phyloP scores from a whole-genome alignment of 1,284 basidiomycete genomes.

The Pterulicium gracile region DNA sequence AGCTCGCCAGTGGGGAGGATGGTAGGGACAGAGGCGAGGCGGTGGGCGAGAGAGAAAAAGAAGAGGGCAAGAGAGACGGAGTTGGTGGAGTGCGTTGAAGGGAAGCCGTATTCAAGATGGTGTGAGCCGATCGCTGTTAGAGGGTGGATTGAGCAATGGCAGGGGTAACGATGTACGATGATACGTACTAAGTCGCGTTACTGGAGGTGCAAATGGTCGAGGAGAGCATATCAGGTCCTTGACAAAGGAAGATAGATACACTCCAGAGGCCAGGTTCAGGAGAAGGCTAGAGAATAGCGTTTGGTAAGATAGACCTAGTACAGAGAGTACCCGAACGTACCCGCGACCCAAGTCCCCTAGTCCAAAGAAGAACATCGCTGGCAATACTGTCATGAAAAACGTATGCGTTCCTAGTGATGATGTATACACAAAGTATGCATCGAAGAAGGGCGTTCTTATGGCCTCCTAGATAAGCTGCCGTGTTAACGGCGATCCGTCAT shows the following conservation, averaged over 20 bases:
- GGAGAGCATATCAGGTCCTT: constrained; percentile 92
- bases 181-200: constrained; percentile 70
- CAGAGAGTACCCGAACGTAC: constrained; percentile 36
- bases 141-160: constrained; percentile 3
- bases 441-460: constrained; percentile 63
- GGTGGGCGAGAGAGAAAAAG: constrained; percentile 48
- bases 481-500: background rate
- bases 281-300: constrained; percentile 40
- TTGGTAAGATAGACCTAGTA: too few relatives aligned
- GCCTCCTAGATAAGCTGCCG: constrained; percentile 26
- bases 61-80: constrained; percentile 81
- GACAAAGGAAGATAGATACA: constrained; percentile 74
- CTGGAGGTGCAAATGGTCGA: constrained; percentile 84
- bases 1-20: constrained; percentile 13
- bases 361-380: constrained; percentile 84
- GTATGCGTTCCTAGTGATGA: constrained; percentile 88
- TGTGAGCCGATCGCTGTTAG: constrained; percentile 68
- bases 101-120: constrained; percentile 89
- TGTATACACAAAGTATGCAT: constrained; percentile 86
- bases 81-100: constrained; percentile 93
- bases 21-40: constrained; percentile 26
- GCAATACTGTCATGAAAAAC: constrained; percentile 89
- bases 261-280: constrained; percentile 69
- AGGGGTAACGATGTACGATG: background rate
- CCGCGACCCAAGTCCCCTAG: constrained; percentile 59